Evolutionary conservation across 164 flowering plant genomes (phyloP), one percentile per base, ranked within the genome.

Genomic region (Vitis cinerea): DNA sequence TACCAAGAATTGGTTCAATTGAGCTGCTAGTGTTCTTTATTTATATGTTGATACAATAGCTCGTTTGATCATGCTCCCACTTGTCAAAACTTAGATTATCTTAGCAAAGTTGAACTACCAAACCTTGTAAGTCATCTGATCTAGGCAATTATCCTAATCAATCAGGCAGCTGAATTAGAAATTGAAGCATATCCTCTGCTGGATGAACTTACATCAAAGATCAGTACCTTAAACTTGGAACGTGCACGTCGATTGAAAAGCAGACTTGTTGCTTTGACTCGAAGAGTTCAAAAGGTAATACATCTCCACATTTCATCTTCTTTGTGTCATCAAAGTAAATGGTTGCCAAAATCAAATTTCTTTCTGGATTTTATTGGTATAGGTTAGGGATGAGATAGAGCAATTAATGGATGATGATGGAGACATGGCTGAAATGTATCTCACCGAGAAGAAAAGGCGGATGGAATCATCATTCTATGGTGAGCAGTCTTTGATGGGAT

Each of bases 371-470:
- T 50, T 47, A 13, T 65, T 9, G 37, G 13, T 73, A 63, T 78
- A 89, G 94, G 89, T 90, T 54, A 82, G 95, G 58, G 95, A 90
- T 81, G 95, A 88, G 81, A 87, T 90, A 74, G 92, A 90, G 76
- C 92, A 88, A 71, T 82, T 90, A 9, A 86, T 88, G 92, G 95
- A 88, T 71, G 95, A 90, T 81, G 92, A 90, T 81, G 95, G 87
- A 49, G 91, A 88, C 69, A 88, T 88, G 95, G 95, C 95, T 50
- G 92, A 88, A 73, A 86, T 90, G 92, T 90, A 86, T 78, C 87
- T 90, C 10, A 90, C 91, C 8, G 92, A 88, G 72, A 90, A 90
- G 86, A 88, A 88, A 73, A 76, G 74, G 15, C 73, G 88, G 29
- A 80, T 86, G 90, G 98, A 92, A 67, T 67, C 88, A 16, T 83